These are phyloP conservation scores for Fraxinus velutina DNA, from an alignment of 305 asterid species.

Conservation along the genomic window DNA sequence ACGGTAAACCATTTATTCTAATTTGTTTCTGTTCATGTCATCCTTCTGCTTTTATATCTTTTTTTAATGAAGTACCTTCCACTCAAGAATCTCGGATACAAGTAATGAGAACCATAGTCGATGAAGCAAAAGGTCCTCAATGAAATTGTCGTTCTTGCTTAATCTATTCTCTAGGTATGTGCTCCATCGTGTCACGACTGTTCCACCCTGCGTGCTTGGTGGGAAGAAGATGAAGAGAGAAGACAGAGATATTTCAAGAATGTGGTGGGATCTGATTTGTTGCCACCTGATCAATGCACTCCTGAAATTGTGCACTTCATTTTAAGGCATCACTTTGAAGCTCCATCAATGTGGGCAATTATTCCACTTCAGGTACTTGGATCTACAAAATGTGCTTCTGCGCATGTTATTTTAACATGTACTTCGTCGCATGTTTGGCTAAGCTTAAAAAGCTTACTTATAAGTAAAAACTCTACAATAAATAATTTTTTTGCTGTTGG, in stretches of 20 bases:
- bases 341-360: conserved; percentile 99
- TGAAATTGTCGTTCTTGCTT: background rate
- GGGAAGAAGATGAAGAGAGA: conserved; percentile 98
- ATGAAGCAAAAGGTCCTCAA: background rate
- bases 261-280: conserved; percentile 62
- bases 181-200: conserved; percentile 99
- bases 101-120: background rate
- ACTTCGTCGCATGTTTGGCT: background rate
- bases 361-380: conserved; percentile 85
- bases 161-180: conserved; percentile 51
- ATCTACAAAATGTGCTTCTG: background rate
- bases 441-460: background rate
- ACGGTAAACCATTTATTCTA: conserved; percentile 49
- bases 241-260: conserved; percentile 56
- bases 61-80: background rate
- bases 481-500: background rate
- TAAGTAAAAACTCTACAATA: background rate
- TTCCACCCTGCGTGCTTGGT: conserved; percentile 96
- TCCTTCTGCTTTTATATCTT: background rate
- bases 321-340: conserved; percentile 75
- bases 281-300: conserved; percentile 77
- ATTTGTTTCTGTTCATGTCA: background rate
- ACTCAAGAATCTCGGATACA: background rate
- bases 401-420: background rate
- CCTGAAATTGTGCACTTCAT: conserved; percentile 70